These are phyloP conservation scores for Parmelia sp. DNA, from an alignment of 495 filamentous ascomycete genomes.

Conservation along the genomic window DNA sequence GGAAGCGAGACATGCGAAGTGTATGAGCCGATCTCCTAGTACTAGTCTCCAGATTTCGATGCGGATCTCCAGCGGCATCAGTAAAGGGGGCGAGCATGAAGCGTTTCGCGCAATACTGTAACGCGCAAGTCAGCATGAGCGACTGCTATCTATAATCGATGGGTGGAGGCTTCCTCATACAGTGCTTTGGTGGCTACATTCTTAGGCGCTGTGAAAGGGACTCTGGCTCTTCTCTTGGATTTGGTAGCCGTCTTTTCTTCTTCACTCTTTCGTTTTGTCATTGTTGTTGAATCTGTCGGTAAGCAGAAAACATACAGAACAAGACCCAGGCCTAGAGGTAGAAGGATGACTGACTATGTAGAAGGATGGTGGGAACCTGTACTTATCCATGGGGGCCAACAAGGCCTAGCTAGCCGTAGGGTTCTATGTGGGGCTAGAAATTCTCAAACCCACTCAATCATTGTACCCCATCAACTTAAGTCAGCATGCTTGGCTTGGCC, in stretches of 20 bases:
- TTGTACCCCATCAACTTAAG: too few species aligned
- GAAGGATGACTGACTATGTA: too few species aligned
- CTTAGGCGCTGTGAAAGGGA: not conserved
- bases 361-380: too few species aligned
- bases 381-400: too few species aligned
- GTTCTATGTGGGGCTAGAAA: too few species aligned
- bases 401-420: too few species aligned
- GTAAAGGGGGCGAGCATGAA: not conserved
- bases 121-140: not conserved
- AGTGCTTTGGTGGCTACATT: not conserved
- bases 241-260: not conserved
- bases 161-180: not conserved
- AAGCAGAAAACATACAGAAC: too few species aligned
- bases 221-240: not conserved
- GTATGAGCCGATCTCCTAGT: not conserved
- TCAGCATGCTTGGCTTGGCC: too few species aligned
- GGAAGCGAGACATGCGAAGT: too few species aligned
- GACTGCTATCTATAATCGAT: not conserved
- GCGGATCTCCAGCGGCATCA: not conserved
- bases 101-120: not conserved
- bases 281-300: too few species aligned
- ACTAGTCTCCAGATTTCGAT: not conserved
- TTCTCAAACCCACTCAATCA: too few species aligned
- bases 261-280: not conserved
- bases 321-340: too few species aligned